Conservation (phyloP, 306 rosid genomes). For the Fragaria vesca region DNA sequence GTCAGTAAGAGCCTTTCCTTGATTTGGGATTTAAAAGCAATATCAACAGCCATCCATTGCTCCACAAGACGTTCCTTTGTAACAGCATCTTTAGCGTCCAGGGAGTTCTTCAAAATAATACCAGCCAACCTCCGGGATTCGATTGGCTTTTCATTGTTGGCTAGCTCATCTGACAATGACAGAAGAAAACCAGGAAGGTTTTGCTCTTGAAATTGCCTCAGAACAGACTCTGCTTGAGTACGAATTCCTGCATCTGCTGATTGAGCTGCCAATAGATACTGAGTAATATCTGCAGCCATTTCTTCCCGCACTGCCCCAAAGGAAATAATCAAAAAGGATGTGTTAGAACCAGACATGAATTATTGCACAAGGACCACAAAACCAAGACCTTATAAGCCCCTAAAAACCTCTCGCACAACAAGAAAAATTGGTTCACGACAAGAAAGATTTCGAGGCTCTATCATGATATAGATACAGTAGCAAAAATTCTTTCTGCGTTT, state of each 20-base stretch:
- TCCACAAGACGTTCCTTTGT: slow-evolving; percentile 33
- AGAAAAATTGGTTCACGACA: background rate
- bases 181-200: slow-evolving; percentile 34
- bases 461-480: background rate
- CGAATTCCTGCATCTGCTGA: slow-evolving; percentile 37
- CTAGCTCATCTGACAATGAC: slow-evolving; percentile 35
- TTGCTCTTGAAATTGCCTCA: slow-evolving; percentile 39
- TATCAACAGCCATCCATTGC: slow-evolving; percentile 35
- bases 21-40: slow-evolving; percentile 35
- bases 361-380: background rate
- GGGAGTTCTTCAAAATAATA: slow-evolving; percentile 38
- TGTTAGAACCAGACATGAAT: background rate
- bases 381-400: background rate
- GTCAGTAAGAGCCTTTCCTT: slow-evolving; percentile 31
- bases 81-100: slow-evolving; percentile 40
- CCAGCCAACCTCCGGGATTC: slow-evolving; percentile 42
- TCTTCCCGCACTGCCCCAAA: slow-evolving; percentile 10
- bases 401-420: background rate
- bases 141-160: slow-evolving; percentile 30
- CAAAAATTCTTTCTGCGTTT: background rate
- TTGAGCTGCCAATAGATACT: slow-evolving; percentile 38
- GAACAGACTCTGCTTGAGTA: slow-evolving; percentile 33
- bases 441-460: background rate
- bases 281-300: slow-evolving; percentile 41
- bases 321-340: background rate